These are phyloP conservation scores for Marasmius tenuissimus DNA, from an alignment of 1,284 basidiomycete species.

Conservation along the genomic window DNA sequence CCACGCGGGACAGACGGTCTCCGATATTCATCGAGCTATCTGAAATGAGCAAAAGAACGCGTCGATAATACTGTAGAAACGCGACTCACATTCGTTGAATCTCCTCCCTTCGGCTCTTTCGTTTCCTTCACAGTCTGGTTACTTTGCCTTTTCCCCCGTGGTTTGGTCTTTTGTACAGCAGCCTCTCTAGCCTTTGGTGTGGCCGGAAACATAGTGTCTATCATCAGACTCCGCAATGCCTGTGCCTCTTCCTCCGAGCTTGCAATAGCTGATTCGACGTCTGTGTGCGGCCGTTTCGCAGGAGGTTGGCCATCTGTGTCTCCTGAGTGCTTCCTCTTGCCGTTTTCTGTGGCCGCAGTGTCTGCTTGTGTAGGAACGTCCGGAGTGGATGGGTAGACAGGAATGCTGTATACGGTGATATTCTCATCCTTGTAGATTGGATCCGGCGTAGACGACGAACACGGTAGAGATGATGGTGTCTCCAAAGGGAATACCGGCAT, in stretches of 20 bases:
- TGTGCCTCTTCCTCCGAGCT: conserved; percentile 30
- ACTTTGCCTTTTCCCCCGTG: conserved; percentile 4
- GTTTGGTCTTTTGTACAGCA: not conserved
- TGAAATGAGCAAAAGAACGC: not conserved
- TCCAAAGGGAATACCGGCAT: conserved; percentile 51
- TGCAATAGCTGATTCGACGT: not conserved
- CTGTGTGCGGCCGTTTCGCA: conserved; percentile 27
- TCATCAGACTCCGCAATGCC: conserved; percentile 48
- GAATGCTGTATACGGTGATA: conserved; percentile 64
- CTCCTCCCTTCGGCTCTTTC: conserved; percentile 7
- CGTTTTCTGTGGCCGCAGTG: conserved; percentile 13
- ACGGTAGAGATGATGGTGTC: conserved; percentile 30
- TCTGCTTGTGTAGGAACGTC: conserved; percentile 14
- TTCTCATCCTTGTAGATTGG: conserved; percentile 63
- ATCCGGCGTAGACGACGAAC: conserved; percentile 24
- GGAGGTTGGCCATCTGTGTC: conserved; percentile 11
- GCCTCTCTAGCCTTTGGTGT: conserved; percentile 12
- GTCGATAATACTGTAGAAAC: not conserved
- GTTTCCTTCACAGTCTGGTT: not conserved
- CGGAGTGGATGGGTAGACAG: conserved; percentile 38
- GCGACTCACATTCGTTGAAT: not conserved
- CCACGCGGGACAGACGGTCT: conserved; percentile 30
- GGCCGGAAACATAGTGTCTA: conserved; percentile 61
- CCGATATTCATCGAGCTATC: conserved; percentile 25
- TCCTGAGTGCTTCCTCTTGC: not conserved